Evolutionary conservation across 164 flowering plant genomes (phyloP), one percentile per base, ranked within the genome.

Genomic region (Nymphaea thermarum): DNA sequence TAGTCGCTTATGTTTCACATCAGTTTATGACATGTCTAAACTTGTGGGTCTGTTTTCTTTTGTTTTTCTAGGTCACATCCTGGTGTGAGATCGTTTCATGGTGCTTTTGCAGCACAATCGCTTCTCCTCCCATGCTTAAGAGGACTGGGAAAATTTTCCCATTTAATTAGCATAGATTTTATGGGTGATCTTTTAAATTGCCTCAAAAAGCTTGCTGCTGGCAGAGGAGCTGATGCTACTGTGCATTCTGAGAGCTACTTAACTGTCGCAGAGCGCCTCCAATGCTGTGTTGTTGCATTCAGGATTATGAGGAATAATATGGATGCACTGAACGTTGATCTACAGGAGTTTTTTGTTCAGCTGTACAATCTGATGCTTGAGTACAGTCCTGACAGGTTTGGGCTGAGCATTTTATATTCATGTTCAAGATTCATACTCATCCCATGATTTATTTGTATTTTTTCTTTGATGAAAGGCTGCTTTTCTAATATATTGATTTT

Each of bases 281-380:
- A 80, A 17, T 94, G 99, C 78, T 94, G 99, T 83, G 86, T 94
- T 67, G 86, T 94, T 65, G 97, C 99, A 14, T 94, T 89, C 76
- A 94, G 82, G 80, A 89, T 94, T 64, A 91, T 94, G 99, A 90
- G 80, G 83, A 91, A 66, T 74, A 94, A 83, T 71, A 90, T 94
- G 43, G 96, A 91, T 74, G 97, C 97, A 51, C 74, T 94, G 73
- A 94, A 91, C 73, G 85, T 94, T 44, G 99, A 94, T 79, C 72
- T 94, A 57, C 91, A 94, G 44, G 97, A 88, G 43, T 94, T 94
- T 74, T 91, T 79, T 77, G 78, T 83, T 66, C 96, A 87, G 80
- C 87, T 94, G 53, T 94, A 94, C 81, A 87, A 86, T 80, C 79
- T 94, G 55, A 77, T 91, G 63, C 79, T 88, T 15, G 96, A 94